These are phyloP conservation scores for Venturia asperata DNA, from an alignment of 2,329 filamentous ascomycete genomes.

Conservation along the genomic window DNA sequence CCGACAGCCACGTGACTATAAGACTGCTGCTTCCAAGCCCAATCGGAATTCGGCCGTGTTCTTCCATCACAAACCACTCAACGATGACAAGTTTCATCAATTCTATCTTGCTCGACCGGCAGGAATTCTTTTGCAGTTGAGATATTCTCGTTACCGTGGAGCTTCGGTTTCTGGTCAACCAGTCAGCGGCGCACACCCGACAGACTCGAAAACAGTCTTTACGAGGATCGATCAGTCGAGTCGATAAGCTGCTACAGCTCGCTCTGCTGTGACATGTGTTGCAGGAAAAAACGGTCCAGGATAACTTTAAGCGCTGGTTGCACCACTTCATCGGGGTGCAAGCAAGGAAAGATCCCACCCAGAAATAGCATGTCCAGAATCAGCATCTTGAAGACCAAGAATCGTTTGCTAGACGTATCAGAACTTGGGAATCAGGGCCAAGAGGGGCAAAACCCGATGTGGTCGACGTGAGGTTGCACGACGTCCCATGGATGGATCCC, in stretches of 20 bases:
- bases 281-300: neutral
- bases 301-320: neutral
- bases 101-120: too few relatives aligned
- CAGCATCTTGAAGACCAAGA: neutral
- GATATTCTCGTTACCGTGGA: too few relatives aligned
- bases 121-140: too few relatives aligned
- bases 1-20: too few relatives aligned
- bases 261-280: neutral
- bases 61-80: too few relatives aligned
- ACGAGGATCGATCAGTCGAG: neutral
- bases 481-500: neutral
- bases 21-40: too few relatives aligned
- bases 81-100: too few relatives aligned
- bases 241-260: neutral
- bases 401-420: neutral
- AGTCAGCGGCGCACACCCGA: neutral
- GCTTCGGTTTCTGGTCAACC: too few relatives aligned
- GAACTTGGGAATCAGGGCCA: neutral
- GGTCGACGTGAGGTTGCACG: neutral
- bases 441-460: neutral
- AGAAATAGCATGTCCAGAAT: neutral
- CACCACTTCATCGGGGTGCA: neutral
- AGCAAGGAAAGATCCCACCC: neutral
- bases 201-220: neutral
- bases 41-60: too few relatives aligned